Percentiles rank a stretch among this genome's conserved stretches.
These are phyloP conservation scores for Drechslerella coelobrocha DNA, from an alignment of 2,329 filamentous ascomycete species.

Conservation along the genomic window DNA sequence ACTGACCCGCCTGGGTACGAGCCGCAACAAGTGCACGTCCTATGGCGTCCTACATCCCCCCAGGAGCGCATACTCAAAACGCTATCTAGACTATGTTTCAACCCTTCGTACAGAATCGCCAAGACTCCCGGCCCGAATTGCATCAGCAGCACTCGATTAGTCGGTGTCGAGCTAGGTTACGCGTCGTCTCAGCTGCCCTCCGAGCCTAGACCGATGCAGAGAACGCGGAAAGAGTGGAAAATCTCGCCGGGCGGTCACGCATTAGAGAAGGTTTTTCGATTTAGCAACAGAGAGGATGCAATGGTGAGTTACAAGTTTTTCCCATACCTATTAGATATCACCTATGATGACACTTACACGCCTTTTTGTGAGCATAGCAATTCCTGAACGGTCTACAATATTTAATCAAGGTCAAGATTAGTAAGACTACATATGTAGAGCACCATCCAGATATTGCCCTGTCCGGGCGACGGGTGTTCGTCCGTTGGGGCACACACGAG, in stretches of 20 bases:
- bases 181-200: slow-evolving; percentile 10
- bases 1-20: slow-evolving; percentile 26
- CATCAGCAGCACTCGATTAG: slow-evolving; percentile 23
- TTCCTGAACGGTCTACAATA: slow-evolving; percentile 15
- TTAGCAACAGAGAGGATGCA: slow-evolving; percentile 13
- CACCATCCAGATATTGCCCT: slow-evolving; percentile 29
- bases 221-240: slow-evolving; percentile 24
- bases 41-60: slow-evolving; percentile 22
- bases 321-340: neutral
- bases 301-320: slow-evolving; percentile 3
- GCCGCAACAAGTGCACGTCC: slow-evolving; percentile 26
- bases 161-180: slow-evolving; percentile 26
- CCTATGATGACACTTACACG: neutral
- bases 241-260: slow-evolving; percentile 22
- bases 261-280: slow-evolving; percentile 38
- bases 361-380: neutral
- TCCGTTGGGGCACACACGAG: slow-evolving; percentile 34
- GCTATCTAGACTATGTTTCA: slow-evolving; percentile 26
- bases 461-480: slow-evolving; percentile 26
- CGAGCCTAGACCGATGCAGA: slow-evolving; percentile 27
- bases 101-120: slow-evolving; percentile 31
- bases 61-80: slow-evolving; percentile 8
- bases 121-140: slow-evolving; percentile 2
- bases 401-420: slow-evolving; percentile 29
- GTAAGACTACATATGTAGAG: slow-evolving; percentile 12